Conservation (phyloP, 768 basidiomycete genomes). For the Mycena amicta region DNA sequence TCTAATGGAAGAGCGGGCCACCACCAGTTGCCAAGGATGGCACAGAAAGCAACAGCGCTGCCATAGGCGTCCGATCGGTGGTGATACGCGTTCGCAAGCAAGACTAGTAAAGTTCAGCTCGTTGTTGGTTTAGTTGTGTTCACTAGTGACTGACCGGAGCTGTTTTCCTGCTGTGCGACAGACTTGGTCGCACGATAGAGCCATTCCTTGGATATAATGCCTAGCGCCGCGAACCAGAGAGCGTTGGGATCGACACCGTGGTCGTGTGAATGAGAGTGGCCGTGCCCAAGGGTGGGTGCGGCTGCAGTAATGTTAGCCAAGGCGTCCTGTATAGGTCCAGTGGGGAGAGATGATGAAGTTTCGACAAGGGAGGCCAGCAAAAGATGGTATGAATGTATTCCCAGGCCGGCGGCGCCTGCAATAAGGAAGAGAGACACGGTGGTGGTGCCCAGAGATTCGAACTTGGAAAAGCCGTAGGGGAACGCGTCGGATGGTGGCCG, state of each 20-base stretch:
- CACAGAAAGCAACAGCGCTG: constrained; percentile 86
- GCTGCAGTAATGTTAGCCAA: constrained; percentile 57
- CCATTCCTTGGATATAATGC: constrained; percentile 89
- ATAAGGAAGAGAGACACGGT: constrained; percentile 86
- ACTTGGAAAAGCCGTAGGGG: constrained; percentile 91
- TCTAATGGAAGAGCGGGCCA: constrained; percentile 89
- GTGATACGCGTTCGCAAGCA: constrained; percentile 95
- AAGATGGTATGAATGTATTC: constrained; percentile 71
- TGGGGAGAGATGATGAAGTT: constrained; percentile 62
- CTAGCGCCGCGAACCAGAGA: constrained; percentile 90
- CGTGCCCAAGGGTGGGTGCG: constrained; percentile 56
- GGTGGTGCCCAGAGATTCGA: constrained; percentile 93
- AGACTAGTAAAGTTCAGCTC: too few relatives aligned
- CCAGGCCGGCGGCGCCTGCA: constrained; percentile 81
- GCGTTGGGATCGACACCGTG: constrained; percentile 80
- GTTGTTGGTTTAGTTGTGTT: neutral
- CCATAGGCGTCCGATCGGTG: constrained; percentile 98
- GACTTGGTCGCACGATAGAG: constrained; percentile 85
- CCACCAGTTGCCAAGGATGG: constrained; percentile 88
- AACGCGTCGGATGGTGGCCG: constrained; percentile 78
- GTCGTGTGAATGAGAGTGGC: constrained; percentile 45
- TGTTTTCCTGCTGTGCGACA: constrained; percentile 89
- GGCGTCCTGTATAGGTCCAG: constrained; percentile 66
- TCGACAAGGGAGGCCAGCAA: constrained; percentile 57
- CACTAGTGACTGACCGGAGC: constrained; percentile 49